Percentiles rank a stretch among this genome's conserved stretches.
phyloP scores from a whole-genome alignment of 75 land plant genomes.

The Sequoia sempervirens region DNA sequence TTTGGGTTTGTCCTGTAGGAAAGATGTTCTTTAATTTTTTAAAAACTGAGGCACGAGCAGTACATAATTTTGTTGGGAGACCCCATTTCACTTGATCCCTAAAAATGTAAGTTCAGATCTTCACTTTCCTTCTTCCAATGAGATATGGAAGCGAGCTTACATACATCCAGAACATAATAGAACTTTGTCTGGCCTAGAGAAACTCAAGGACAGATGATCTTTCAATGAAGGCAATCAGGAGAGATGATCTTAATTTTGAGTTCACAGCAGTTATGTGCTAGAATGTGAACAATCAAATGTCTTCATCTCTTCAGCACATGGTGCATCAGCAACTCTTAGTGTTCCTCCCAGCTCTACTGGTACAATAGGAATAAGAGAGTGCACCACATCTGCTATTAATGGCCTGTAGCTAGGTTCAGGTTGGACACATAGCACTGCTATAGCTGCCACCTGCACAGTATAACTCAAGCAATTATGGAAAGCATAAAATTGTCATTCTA shows the following conservation, averaged over 20 bases:
- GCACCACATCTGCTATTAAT: conserved; percentile 81
- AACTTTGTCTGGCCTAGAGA: background rate
- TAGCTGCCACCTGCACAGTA: conserved; percentile 72
- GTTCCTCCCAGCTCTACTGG: conserved; percentile 77
- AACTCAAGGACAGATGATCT: background rate
- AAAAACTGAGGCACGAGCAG: too few species aligned
- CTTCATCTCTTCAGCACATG: background rate
- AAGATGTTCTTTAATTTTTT: too few species aligned
- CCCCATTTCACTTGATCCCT: background rate
- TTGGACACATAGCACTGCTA: conserved; percentile 82
- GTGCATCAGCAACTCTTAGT: conserved; percentile 23
- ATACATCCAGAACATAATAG: background rate
- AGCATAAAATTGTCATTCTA: background rate
- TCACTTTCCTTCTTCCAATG: background rate
- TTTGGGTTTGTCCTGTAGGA: too few species aligned
- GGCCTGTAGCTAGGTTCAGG: conserved; percentile 90
- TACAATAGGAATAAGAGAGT: conserved; percentile 77
- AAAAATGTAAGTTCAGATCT: background rate
- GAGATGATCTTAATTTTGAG: too few species aligned
- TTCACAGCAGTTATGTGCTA: background rate
- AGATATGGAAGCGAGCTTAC: background rate
- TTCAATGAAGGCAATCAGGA: background rate
- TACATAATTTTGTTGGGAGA: too few species aligned
- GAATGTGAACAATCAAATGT: background rate
- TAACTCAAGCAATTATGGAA: background rate